Percentiles rank a stretch among this genome's conserved stretches.
These are phyloP conservation scores for Crithidia acanthocephali DNA, from an alignment of 208 protist species.

Conservation along the genomic window DNA sequence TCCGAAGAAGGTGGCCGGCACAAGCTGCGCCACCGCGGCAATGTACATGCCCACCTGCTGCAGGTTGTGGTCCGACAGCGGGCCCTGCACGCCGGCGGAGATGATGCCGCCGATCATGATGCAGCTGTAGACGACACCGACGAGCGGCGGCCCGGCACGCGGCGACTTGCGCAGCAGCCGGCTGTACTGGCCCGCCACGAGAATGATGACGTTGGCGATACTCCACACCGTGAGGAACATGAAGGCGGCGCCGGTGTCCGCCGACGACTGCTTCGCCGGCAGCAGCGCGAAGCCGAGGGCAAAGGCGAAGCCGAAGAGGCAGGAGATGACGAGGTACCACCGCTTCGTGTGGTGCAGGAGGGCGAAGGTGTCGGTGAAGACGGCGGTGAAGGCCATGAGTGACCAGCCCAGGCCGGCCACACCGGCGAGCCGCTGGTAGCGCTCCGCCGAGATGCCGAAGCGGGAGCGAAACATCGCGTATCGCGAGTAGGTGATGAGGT, in stretches of 20 bases:
- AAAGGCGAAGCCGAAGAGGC: conserved; percentile 35
- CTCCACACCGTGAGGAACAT: conserved; percentile 53
- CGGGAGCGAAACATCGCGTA: conserved; percentile 33
- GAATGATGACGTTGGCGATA: conserved; percentile 60
- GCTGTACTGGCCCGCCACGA: conserved; percentile 65
- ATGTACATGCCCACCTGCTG: conserved; percentile 44
- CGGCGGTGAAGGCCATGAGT: conserved; percentile 50
- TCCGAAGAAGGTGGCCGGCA: conserved; percentile 43
- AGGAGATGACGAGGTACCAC: conserved; percentile 55
- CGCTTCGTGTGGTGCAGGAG: conserved; percentile 58
- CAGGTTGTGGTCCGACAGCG: conserved; percentile 45
- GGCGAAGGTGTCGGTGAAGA: conserved; percentile 48
- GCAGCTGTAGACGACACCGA: conserved; percentile 53
- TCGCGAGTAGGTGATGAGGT: conserved; percentile 18
- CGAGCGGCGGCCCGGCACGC: conserved; percentile 37
- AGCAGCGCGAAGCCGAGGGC: conserved; percentile 42
- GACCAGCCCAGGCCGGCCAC: conserved; percentile 45
- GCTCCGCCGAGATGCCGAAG: conserved; percentile 28
- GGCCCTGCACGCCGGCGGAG: conserved; percentile 45
- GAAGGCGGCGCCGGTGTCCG: conserved; percentile 37
- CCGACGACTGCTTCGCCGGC: conserved; percentile 38
- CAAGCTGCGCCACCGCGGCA: conserved; percentile 39
- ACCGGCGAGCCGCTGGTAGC: conserved; percentile 45
- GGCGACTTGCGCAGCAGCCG: conserved; percentile 47
- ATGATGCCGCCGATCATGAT: conserved; percentile 45